phyloP scores from a whole-genome alignment of 257 asterid species.

The Haberlea rhodopensis region DNA sequence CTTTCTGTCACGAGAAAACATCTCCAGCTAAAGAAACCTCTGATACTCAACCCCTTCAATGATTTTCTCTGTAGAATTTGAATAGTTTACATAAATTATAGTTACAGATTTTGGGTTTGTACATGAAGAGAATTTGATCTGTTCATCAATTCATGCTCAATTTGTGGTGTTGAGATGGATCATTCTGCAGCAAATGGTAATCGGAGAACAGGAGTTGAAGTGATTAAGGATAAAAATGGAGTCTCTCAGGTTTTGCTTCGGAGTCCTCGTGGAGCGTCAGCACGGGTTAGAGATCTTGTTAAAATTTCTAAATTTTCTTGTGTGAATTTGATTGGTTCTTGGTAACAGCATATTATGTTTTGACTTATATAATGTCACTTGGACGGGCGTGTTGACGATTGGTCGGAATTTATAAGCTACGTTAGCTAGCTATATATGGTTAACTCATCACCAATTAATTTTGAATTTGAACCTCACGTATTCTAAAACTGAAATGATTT shows the following conservation, averaged over 20 bases:
- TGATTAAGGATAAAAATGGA: slow-evolving; percentile 59
- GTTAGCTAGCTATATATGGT: no score
- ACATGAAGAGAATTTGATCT: no score
- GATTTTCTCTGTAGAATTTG: background rate
- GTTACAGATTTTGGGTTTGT: no score
- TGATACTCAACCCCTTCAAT: background rate
- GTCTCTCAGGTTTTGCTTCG: slow-evolving; percentile 56
- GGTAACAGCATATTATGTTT: no score
- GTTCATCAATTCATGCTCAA: slow-evolving; percentile 26
- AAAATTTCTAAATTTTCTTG: slow-evolving; percentile 1
- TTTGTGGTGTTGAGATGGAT: slow-evolving; percentile 56
- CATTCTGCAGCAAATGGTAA: slow-evolving; percentile 42
- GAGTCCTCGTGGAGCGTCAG: slow-evolving; percentile 71
- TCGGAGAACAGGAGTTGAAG: slow-evolving; percentile 43
- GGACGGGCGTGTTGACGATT: no score
- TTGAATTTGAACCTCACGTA: no score
- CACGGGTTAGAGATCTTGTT: slow-evolving; percentile 51
- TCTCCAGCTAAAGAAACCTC: background rate
- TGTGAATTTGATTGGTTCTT: background rate
- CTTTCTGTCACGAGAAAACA: background rate
- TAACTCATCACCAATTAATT: no score
- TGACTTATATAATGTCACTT: no score
- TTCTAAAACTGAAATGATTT: no score
- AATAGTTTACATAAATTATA: slow-evolving; percentile 7
- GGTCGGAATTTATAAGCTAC: no score